phyloP scores from a whole-genome alignment of 2,329 filamentous ascomycete species.

The Aspergillus sp. region DNA sequence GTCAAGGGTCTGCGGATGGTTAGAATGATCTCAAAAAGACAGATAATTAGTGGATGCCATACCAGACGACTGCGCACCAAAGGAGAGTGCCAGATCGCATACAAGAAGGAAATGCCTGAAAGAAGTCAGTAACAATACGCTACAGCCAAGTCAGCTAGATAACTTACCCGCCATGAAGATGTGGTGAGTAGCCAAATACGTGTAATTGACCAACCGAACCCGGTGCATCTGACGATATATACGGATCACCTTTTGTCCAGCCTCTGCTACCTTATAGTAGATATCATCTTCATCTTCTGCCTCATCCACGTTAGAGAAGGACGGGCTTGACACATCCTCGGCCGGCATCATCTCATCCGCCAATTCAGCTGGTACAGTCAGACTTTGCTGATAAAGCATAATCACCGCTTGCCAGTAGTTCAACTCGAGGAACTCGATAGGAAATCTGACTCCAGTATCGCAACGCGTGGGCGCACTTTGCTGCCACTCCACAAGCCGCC shows the following conservation, averaged over 20 bases:
- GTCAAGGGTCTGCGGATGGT: conserved; percentile 66
- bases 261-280: conserved; percentile 92
- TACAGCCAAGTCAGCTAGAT: neutral
- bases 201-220: conserved; percentile 89
- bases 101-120: conserved; percentile 80
- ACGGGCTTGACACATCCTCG: conserved; percentile 61
- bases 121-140: conserved; percentile 14
- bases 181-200: conserved; percentile 92
- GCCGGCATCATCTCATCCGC: conserved; percentile 70
- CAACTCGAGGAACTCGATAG: conserved; percentile 83
- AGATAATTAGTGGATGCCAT: conserved; percentile 39
- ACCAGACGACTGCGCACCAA: conserved; percentile 83
- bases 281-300: conserved; percentile 81
- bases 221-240: conserved; percentile 88
- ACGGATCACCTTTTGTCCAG: conserved; percentile 87
- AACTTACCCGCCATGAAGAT: conserved; percentile 86
- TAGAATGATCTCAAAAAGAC: neutral
- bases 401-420: conserved; percentile 99
- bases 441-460: conserved; percentile 85
- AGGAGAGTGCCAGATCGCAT: conserved; percentile 95
- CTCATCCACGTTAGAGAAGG: conserved; percentile 47
- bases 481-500: conserved; percentile 82
- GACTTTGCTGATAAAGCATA: conserved; percentile 88
- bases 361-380: conserved; percentile 81
- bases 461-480: conserved; percentile 72